These are phyloP conservation scores for Candida insectalens DNA, from an alignment of 805 yeast species.

Conservation along the genomic window DNA sequence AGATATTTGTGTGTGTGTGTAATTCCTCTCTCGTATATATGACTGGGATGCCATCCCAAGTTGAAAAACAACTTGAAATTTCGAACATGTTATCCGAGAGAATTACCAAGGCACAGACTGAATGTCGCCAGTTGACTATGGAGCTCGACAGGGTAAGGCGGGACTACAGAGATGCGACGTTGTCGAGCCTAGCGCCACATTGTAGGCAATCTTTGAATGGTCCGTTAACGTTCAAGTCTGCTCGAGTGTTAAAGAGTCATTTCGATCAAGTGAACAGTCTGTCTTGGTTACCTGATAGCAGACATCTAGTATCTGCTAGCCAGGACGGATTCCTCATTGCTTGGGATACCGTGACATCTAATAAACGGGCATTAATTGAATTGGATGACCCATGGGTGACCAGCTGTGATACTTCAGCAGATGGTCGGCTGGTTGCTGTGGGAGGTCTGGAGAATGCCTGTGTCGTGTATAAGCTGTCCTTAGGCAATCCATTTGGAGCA, in stretches of 20 bases:
- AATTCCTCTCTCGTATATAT: too few relatives aligned
- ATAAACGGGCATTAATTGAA: conserved; percentile 60
- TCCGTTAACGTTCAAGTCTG: conserved; percentile 10
- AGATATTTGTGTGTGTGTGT: too few relatives aligned
- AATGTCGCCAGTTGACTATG: conserved; percentile 15
- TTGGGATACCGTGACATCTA: conserved; percentile 74
- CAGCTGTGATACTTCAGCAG: conserved; percentile 63
- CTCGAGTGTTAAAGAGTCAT: conserved; percentile 48
- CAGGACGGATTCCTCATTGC: conserved; percentile 80
- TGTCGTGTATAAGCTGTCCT: conserved; percentile 46
- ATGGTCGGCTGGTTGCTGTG: conserved; percentile 56
- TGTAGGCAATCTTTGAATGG: conserved; percentile 8
- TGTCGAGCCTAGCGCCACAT: conserved; percentile 17
- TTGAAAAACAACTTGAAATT: conserved; percentile 15
- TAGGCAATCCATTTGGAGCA: conserved; percentile 4
- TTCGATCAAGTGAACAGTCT: conserved; percentile 62
- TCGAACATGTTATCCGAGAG: conserved; percentile 12
- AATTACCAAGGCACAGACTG: conserved; percentile 17
- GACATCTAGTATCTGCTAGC: conserved; percentile 56
- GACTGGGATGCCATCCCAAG: neutral
- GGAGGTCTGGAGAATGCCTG: conserved; percentile 81
- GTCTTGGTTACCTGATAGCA: conserved; percentile 62
- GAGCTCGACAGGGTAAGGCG: conserved; percentile 20
- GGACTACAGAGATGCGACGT: conserved; percentile 18
- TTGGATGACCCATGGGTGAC: conserved; percentile 75